These are phyloP conservation scores for Trichoderma breve DNA, from an alignment of 2,329 filamentous ascomycete species.

Conservation along the genomic window DNA sequence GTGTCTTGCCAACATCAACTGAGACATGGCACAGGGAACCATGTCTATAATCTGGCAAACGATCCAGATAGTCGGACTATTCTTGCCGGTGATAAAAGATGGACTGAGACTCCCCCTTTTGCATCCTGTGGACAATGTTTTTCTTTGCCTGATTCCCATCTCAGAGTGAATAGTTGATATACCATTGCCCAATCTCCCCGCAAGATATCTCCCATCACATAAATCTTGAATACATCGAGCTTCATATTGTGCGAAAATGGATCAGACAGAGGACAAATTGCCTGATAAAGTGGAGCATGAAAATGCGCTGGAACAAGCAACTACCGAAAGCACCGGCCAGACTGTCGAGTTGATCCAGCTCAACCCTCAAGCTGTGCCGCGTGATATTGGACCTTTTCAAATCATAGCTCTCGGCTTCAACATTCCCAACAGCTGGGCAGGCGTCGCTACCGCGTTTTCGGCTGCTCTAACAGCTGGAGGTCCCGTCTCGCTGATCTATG, in stretches of 20 bases:
- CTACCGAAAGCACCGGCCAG: constrained; percentile 22
- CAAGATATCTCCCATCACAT: not conserved
- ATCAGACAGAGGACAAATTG: not conserved
- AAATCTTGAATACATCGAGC: not conserved
- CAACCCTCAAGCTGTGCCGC: not conserved
- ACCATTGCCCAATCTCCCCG: not conserved
- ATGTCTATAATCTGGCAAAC: not conserved
- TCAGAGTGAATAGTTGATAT: not conserved
- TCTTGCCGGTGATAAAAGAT: not conserved
- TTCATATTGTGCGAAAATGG: not conserved
- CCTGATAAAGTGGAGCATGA: not conserved
- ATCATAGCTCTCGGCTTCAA: constrained; percentile 22
- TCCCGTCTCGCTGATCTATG: constrained; percentile 28
- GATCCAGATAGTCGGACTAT: not conserved
- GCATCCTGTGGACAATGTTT: too few species aligned
- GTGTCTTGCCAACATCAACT: not conserved
- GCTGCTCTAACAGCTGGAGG: constrained; percentile 23
- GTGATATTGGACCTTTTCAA: constrained; percentile 10
- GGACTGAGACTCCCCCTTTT: not conserved
- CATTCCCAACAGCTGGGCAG: constrained; percentile 30
- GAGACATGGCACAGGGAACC: constrained; percentile 5
- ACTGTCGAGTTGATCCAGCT: not conserved
- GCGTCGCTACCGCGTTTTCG: constrained; percentile 24
- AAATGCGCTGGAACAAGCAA: not conserved
- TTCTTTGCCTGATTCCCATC: not conserved